Evolutionary conservation across 352 stramenopile genomes (phyloP), one percentile per base, ranked within the genome.

Genomic region (Saprolegnia parasitica): DNA sequence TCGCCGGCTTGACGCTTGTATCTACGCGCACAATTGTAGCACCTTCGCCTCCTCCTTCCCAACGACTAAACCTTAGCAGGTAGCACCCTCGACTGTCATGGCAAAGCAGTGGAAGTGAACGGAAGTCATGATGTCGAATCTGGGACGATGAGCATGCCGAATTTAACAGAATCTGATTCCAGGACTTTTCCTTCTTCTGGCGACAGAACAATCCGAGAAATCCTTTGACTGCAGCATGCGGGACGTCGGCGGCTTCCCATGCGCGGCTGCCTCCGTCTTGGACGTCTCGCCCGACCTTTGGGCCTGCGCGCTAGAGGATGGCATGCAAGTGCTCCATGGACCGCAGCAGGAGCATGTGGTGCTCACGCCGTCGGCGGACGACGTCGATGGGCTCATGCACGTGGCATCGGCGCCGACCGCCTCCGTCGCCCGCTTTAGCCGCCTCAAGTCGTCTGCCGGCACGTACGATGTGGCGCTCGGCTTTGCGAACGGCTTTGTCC

Each of bases 261-360:
- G 42, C 29, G 15, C 58, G 6, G 58, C 50, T 5, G 50, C 21
- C 18, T 20, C 40, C 8, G 32, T 67, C 58, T 56, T 67, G 15
- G 58, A 67, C 21, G 58, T 67, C n/a, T 37, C 58, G 21, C 58
- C 58, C 40, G 58, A 67, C 40, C 40, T 56, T 39, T 67, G 58
- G 58, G 40, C 39, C 23, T 67, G 58, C 42, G 45, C 39, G 16
- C 21, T 39, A 35, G 58, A 67, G 11, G 58, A 56, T 5, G 21
- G 4, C 13, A 35, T 24, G 23, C 23, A 67, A 23, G 49, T 23
- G 21, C 10, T 67, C 5, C 13, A 42, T 21, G 58, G 39, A 40
- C 58, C 58, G 16, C 49, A 56, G 21, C 37, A n/a, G 15, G n/a
- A 21, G 18, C 37, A 37, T 4, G 40, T 55, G 40, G 58, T 56